phyloP scores from a whole-genome alignment of 2,329 filamentous ascomycete genomes.

The Colletotrichum sp. region DNA sequence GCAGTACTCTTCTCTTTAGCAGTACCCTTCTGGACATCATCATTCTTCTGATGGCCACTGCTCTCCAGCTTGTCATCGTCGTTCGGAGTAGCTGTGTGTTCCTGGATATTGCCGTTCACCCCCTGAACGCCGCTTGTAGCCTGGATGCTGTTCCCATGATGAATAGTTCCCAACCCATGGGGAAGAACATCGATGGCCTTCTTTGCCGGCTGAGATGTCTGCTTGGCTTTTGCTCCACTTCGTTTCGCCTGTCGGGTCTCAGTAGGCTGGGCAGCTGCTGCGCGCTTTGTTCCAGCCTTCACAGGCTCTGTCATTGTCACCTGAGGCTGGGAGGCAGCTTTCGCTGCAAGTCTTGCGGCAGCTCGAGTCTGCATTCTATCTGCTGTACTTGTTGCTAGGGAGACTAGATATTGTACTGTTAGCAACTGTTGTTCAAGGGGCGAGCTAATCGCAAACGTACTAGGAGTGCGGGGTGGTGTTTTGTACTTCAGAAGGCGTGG shows the following conservation, averaged over 20 bases:
- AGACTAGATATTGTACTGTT: background rate
- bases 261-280: background rate
- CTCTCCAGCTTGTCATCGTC: background rate
- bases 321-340: background rate
- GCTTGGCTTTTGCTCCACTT: background rate
- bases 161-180: constrained; percentile 21
- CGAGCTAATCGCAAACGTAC: background rate
- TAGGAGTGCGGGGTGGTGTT: background rate
- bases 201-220: background rate
- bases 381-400: background rate
- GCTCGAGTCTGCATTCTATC: background rate
- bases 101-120: background rate
- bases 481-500: background rate
- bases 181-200: background rate
- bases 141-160: background rate
- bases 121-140: background rate
- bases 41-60: background rate
- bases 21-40: background rate
- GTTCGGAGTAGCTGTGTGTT: background rate
- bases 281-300: background rate
- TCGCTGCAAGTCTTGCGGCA: background rate
- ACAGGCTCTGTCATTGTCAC: background rate
- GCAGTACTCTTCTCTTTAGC: background rate
- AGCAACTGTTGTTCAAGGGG: background rate
- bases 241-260: background rate